A percentile compares a stretch with the other conserved stretches of the same genome.
These are phyloP conservation scores for Diaporthe amygdali DNA, from an alignment of 2,329 filamentous ascomycete genomes.

Conservation along the genomic window DNA sequence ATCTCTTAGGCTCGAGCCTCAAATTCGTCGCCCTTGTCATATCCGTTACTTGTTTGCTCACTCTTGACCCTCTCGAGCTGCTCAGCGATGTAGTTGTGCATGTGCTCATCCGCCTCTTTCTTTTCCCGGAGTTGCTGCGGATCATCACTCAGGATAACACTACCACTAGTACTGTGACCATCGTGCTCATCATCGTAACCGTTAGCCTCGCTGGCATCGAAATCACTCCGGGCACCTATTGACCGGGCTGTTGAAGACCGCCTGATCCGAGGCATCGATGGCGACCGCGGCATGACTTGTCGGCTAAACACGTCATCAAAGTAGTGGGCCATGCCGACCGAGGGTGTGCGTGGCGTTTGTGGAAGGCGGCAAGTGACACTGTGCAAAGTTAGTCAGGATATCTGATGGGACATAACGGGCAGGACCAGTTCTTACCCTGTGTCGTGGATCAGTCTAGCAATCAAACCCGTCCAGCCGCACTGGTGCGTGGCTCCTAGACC, in stretches of 20 bases:
- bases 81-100: conserved; percentile 81
- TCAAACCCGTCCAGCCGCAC: conserved; percentile 94
- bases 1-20: conserved; percentile 42
- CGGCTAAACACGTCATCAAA: conserved; percentile 88
- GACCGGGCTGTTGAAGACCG: conserved; percentile 84
- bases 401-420: background rate
- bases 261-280: conserved; percentile 63
- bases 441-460: conserved; percentile 97
- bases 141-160: conserved; percentile 57
- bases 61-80: conserved; percentile 77
- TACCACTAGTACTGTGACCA: conserved; percentile 38
- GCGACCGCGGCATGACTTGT: conserved; percentile 43
- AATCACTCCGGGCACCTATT: conserved; percentile 85
- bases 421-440: conserved; percentile 73
- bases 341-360: conserved; percentile 89
- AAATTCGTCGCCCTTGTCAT: conserved; percentile 50
- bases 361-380: conserved; percentile 89
- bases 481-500: conserved; percentile 93
- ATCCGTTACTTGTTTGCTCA: conserved; percentile 48
- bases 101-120: conserved; percentile 68
- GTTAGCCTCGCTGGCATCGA: conserved; percentile 54
- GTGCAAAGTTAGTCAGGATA: conserved; percentile 44
- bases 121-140: conserved; percentile 56
- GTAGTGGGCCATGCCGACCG: conserved; percentile 85
- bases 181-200: conserved; percentile 50